These are phyloP conservation scores for Metarhizium guizhouense DNA, from an alignment of 2,329 filamentous ascomycete genomes.

Conservation along the genomic window DNA sequence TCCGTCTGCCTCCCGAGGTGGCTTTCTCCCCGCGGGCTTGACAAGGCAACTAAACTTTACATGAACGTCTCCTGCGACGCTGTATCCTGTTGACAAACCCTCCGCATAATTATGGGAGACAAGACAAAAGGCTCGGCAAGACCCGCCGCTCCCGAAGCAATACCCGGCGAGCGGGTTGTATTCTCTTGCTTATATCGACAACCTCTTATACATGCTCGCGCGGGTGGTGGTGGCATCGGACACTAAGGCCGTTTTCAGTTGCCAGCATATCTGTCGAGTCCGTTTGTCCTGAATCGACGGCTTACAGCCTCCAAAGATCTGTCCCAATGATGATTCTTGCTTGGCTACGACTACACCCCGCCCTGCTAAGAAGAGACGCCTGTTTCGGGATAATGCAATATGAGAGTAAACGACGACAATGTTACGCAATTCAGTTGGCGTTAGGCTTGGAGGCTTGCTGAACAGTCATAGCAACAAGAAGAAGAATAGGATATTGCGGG, in stretches of 20 bases:
- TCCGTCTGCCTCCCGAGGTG: constrained; percentile 72
- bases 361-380: not conserved
- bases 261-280: not conserved
- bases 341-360: not conserved
- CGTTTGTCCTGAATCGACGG: not conserved
- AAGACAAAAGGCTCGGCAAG: not conserved
- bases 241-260: not conserved
- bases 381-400: not conserved
- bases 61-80: too few relatives aligned
- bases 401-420: not conserved
- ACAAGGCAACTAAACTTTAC: not conserved
- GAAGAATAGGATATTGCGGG: not conserved
- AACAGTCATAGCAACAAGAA: not conserved
- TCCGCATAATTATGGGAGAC: too few relatives aligned
- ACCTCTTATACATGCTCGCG: too few relatives aligned
- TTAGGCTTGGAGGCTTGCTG: not conserved
- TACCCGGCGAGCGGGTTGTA: not conserved
- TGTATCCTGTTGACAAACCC: too few relatives aligned
- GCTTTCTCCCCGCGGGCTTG: constrained; percentile 53
- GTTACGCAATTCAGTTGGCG: not conserved
- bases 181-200: too few relatives aligned
- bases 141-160: not conserved
- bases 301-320: too few relatives aligned
- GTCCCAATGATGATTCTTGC: not conserved
- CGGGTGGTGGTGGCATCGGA: too few relatives aligned